Conservation (phyloP, 2,329 filamentous ascomycete species). For the Lecanicillium sp. region DNA sequence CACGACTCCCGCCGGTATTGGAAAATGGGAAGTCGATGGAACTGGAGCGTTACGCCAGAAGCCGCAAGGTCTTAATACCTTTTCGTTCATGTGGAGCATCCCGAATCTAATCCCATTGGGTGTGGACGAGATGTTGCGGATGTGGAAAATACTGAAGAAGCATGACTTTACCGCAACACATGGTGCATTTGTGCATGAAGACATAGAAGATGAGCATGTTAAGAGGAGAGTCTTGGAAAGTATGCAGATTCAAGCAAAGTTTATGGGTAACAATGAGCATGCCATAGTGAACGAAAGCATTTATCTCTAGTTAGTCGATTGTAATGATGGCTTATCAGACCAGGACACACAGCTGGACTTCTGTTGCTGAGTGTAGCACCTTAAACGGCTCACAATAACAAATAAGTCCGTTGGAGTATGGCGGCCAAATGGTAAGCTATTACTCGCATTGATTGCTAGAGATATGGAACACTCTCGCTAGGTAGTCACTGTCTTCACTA, state of each 20-base stretch:
- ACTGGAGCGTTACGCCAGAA: constrained; percentile 25
- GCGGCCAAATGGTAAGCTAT: no score
- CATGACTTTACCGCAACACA: constrained; percentile 60
- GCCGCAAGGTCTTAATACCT: constrained; percentile 43
- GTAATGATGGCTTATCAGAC: no score
- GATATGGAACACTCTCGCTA: no score
- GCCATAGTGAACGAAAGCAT: no score
- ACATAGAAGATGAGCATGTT: constrained; percentile 49
- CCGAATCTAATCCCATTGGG: constrained; percentile 67
- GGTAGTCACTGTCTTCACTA: no score
- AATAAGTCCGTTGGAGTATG: no score
- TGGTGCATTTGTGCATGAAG: constrained; percentile 57
- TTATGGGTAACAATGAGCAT: no score
- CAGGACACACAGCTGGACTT: no score
- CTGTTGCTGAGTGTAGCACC: no score
- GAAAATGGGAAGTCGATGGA: constrained; percentile 34
- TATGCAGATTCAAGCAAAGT: constrained; percentile 63
- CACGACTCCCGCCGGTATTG: constrained; percentile 53
- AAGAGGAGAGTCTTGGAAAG: constrained; percentile 64
- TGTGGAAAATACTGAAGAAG: constrained; percentile 60
- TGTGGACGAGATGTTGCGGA: constrained; percentile 53
- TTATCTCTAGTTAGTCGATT: no score
- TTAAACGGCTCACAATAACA: no score
- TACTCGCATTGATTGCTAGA: no score
- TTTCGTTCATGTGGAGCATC: constrained; percentile 70